Evolutionary conservation across 352 stramenopile species (phyloP).

Genomic region (Phytophthora cactorum): DNA sequence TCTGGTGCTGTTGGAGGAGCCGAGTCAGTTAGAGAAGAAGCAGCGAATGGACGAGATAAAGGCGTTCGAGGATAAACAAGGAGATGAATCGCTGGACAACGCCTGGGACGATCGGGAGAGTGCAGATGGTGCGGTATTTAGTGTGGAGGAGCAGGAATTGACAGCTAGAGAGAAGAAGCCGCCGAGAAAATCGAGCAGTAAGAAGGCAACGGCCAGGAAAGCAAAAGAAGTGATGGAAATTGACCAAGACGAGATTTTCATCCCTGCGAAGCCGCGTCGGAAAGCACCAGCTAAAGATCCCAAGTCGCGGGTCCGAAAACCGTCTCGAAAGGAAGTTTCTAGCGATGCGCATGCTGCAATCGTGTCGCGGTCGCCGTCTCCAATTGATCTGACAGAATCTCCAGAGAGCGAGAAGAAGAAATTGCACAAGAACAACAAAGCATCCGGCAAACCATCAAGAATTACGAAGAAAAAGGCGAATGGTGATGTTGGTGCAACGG

Average conservation of each 20-base stretch:
- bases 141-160: constrained; percentile 9
- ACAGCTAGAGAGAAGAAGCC: constrained; percentile 25
- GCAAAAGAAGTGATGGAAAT: constrained; percentile 10
- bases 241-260: constrained; percentile 20
- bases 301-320: constrained; percentile 15
- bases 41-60: constrained; percentile 33
- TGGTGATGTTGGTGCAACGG: background rate
- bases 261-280: constrained; percentile 9
- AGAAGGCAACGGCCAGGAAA: constrained; percentile 5
- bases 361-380: constrained; percentile 30
- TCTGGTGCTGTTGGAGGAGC: constrained; percentile 41
- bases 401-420: constrained; percentile 34
- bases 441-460: constrained; percentile 8
- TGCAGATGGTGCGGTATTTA: constrained; percentile 7
- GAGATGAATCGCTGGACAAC: constrained; percentile 21
- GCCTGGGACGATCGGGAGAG: constrained; percentile 28
- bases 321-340: constrained; percentile 21
- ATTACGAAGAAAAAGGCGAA: constrained; percentile 23
- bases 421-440: constrained; percentile 3
- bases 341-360: constrained; percentile 21
- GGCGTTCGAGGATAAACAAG: constrained; percentile 9
- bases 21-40: constrained; percentile 40
- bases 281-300: constrained; percentile 23
- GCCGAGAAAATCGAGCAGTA: constrained; percentile 15
- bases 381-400: constrained; percentile 40